Conservation (phyloP, 2,329 filamentous ascomycete species). For the Fusarium sp. region DNA sequence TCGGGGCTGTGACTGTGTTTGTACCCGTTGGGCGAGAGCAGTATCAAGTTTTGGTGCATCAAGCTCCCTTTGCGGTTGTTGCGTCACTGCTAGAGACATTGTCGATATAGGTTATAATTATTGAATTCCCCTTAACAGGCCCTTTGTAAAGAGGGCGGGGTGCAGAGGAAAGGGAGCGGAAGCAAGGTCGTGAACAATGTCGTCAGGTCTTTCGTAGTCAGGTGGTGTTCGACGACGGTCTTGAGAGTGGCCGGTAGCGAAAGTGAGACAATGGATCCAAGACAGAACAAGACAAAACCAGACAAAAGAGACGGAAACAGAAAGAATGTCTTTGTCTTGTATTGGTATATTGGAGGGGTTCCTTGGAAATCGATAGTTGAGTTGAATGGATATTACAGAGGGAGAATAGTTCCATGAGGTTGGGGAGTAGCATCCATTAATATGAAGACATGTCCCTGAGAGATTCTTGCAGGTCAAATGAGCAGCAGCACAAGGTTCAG, state of each 20-base stretch:
- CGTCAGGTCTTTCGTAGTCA: slow-evolving; percentile 28
- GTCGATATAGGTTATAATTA: slow-evolving; percentile 30
- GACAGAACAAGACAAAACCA: slow-evolving; percentile 30
- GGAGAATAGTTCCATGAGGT: slow-evolving; percentile 22
- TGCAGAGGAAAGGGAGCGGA: slow-evolving; percentile 18
- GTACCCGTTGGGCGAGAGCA: slow-evolving; percentile 27
- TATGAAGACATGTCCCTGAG: slow-evolving; percentile 33
- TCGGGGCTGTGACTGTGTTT: slow-evolving; percentile 27
- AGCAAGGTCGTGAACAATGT: slow-evolving; percentile 28
- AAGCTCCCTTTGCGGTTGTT: slow-evolving; percentile 35
- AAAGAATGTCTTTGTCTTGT: slow-evolving; percentile 29
- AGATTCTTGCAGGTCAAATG: slow-evolving; percentile 17
- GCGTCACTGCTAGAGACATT: slow-evolving; percentile 42
- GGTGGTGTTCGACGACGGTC: slow-evolving; percentile 19
- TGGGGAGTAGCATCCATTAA: slow-evolving; percentile 39
- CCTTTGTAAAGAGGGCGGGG: slow-evolving; percentile 29
- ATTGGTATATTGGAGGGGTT: slow-evolving; percentile 1
- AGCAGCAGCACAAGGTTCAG: slow-evolving; percentile 29
- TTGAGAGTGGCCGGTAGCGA: slow-evolving; percentile 33
- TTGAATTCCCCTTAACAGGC: slow-evolving; percentile 32
- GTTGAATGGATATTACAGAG: slow-evolving; percentile 22
- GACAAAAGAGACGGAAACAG: slow-evolving; percentile 39
- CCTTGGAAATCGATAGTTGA: slow-evolving; percentile 32
- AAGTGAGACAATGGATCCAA: slow-evolving; percentile 33
- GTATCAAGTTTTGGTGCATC: slow-evolving; percentile 35